These are phyloP conservation scores for Pascua sp. DNA, from an alignment of 1,284 basidiomycete species.

Conservation along the genomic window DNA sequence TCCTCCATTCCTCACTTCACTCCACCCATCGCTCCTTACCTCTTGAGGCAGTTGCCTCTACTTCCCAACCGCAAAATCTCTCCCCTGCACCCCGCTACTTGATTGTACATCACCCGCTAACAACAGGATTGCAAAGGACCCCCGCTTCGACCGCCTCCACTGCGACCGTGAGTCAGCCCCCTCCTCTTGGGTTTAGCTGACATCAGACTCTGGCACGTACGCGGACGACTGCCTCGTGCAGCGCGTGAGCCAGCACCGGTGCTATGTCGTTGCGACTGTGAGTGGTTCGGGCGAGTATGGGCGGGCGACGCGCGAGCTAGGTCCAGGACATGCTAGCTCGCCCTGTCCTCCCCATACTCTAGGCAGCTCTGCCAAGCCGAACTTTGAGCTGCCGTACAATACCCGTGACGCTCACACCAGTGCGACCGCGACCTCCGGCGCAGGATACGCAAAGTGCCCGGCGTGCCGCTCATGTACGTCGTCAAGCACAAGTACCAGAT, in stretches of 20 bases:
- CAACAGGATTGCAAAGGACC: conserved; percentile 85
- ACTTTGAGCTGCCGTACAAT: no score
- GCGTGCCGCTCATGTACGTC: conserved; percentile 95
- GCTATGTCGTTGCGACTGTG: conserved; percentile 91
- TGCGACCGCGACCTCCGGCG: conserved; percentile 93
- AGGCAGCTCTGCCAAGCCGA: no score
- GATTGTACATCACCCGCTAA: conserved; percentile 1
- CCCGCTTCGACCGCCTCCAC: conserved; percentile 86
- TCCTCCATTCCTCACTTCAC: neutral
- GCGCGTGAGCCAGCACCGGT: conserved; percentile 88
- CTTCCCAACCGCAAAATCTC: no score
- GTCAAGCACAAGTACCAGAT: conserved; percentile 85
- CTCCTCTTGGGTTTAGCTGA: conserved; percentile 12
- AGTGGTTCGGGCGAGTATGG: conserved; percentile 14
- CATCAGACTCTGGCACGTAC: conserved; percentile 77
- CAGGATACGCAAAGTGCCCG: conserved; percentile 87
- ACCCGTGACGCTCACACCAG: conserved; percentile 16
- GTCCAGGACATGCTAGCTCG: neutral
- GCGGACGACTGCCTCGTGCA: conserved; percentile 98
- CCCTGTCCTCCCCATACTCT: neutral
- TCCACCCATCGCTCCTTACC: neutral
- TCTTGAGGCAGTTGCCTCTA: no score
- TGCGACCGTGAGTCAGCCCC: conserved; percentile 58
- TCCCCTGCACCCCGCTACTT: neutral
- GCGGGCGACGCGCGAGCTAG: neutral